Conservation (phyloP, 2,329 filamentous ascomycete species). For the Pestalotiopsis sp. region DNA sequence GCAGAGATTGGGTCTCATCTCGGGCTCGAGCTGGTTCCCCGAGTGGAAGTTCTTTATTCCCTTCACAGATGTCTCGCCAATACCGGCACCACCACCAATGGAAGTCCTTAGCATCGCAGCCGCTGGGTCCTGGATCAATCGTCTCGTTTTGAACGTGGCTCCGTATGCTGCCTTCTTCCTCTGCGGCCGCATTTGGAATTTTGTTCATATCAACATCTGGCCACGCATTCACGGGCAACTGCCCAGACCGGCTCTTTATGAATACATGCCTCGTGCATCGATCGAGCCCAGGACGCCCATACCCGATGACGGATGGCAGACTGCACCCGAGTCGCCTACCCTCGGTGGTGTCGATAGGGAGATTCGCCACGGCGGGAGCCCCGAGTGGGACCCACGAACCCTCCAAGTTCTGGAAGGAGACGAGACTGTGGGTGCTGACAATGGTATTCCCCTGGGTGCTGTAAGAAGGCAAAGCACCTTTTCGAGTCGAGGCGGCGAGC, state of each 20-base stretch:
- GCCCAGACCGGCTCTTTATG: conserved; percentile 31
- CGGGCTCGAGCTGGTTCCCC: conserved; percentile 44
- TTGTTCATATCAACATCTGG: conserved; percentile 39
- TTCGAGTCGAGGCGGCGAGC: conserved; percentile 44
- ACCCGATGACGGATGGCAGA: conserved; percentile 19
- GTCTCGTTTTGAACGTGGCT: conserved; percentile 41
- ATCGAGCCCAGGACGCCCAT: conserved; percentile 1
- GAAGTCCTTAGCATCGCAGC: conserved; percentile 38
- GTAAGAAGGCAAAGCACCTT: conserved; percentile 47
- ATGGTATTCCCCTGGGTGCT: conserved; percentile 29
- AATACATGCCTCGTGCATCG: conserved; percentile 7
- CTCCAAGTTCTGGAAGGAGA: conserved; percentile 31
- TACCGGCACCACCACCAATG: conserved; percentile 46
- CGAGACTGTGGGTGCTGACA: conserved; percentile 24
- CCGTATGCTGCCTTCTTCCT: conserved; percentile 51
- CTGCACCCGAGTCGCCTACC: conserved; percentile 31
- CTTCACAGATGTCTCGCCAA: conserved; percentile 53
- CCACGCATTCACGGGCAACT: conserved; percentile 39
- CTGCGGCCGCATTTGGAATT: conserved; percentile 39
- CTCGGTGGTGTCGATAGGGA: conserved; percentile 31
- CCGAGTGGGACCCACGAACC: conserved; percentile 23
- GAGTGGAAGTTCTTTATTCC: conserved; percentile 53
- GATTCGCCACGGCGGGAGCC: conserved; percentile 25
- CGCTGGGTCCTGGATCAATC: conserved; percentile 45
- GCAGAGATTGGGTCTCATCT: conserved; percentile 51